Evolutionary conservation across 768 basidiomycete genomes (phyloP).

Genomic region (Boletellus sp.): DNA sequence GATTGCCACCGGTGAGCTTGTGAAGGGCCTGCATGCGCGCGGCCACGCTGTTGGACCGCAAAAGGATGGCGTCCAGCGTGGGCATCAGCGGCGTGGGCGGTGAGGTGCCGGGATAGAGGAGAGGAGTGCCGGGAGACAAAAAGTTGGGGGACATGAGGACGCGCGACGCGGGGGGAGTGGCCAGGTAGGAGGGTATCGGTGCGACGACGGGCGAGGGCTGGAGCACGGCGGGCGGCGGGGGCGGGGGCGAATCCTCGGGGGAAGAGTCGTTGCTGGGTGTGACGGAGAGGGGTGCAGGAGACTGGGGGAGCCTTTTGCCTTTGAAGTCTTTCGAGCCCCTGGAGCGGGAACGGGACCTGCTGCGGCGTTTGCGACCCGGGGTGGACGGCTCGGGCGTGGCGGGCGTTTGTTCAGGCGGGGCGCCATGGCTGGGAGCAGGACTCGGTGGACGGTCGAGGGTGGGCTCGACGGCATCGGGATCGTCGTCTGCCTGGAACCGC

Average conservation of each 20-base stretch:
- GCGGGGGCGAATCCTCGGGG: constrained; percentile 49
- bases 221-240: constrained; percentile 25
- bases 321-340: constrained; percentile 71
- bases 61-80: constrained; percentile 75
- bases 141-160: constrained; percentile 44
- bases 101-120: constrained; percentile 63
- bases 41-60: constrained; percentile 88
- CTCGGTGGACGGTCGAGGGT: constrained; percentile 6
- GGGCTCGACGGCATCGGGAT: constrained; percentile 10
- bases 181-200: constrained; percentile 56
- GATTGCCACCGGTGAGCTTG: constrained; percentile 73
- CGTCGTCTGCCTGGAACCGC: constrained; percentile 44
- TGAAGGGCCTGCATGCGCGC: constrained; percentile 77
- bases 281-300: constrained; percentile 41
- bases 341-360: constrained; percentile 62
- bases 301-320: constrained; percentile 51
- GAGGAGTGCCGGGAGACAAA: constrained; percentile 49
- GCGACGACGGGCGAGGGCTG: constrained; percentile 36
- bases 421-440: constrained; percentile 24
- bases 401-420: constrained; percentile 28
- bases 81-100: constrained; percentile 64
- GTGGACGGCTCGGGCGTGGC: constrained; percentile 41
- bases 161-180: constrained; percentile 39
- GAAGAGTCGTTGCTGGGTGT: constrained; percentile 65
- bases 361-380: constrained; percentile 56